These are phyloP conservation scores for Dissophora ornata DNA, from an alignment of 192 early-diverging fungal species.

Conservation along the genomic window DNA sequence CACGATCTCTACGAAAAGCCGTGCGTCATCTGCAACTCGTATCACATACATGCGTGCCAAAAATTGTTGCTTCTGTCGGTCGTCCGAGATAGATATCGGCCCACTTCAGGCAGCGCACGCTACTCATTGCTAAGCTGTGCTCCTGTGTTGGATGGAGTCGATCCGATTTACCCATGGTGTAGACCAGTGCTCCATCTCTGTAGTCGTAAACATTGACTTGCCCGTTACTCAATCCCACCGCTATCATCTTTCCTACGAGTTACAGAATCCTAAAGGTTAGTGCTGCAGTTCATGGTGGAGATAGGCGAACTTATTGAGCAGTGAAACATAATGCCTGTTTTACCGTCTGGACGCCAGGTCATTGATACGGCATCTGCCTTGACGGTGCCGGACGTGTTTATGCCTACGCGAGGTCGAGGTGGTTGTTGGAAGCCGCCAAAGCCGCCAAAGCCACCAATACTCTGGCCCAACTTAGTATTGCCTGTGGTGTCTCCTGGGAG, in stretches of 20 bases:
- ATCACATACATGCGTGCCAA: constrained; percentile 21
- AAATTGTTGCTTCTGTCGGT: background rate
- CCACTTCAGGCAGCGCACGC: constrained; percentile 29
- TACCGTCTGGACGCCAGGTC: constrained; percentile 47
- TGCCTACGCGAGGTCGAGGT: background rate
- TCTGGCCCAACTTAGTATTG: background rate
- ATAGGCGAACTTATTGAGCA: no score
- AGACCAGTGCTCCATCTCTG: constrained; percentile 20
- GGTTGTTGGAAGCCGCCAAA: background rate
- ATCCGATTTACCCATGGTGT: background rate
- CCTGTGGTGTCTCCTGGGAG: background rate
- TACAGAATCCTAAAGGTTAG: background rate
- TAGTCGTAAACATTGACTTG: constrained; percentile 46
- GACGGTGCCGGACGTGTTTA: background rate
- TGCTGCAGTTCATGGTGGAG: no score
- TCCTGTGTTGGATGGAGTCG: background rate
- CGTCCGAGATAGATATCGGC: constrained; percentile 27
- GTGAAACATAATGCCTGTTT: background rate
- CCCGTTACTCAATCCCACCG: constrained; percentile 25
- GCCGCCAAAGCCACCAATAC: background rate
- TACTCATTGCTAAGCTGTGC: background rate
- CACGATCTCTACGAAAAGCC: no score
- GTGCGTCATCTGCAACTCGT: no score
- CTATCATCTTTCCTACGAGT: constrained; percentile 30
- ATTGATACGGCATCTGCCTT: constrained; percentile 24